A percentile compares a stretch with the other conserved stretches of the same genome.
Conservation (phyloP, 192 early-diverging fungal species). For the Chytriomyces sp. region DNA sequence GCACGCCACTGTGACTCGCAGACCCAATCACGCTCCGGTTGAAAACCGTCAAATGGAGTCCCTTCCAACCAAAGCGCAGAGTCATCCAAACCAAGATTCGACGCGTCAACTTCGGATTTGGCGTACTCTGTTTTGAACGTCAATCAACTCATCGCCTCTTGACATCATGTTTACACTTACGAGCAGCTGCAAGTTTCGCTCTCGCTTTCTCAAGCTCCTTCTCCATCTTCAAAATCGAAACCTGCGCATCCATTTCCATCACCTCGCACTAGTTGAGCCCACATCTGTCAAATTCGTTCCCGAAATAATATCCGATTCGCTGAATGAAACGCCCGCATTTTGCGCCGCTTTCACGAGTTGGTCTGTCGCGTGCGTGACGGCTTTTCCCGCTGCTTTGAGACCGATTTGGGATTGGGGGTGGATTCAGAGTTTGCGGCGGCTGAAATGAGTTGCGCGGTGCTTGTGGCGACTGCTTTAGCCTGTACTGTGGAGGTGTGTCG, state of each 20-base stretch:
- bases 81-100: neutral
- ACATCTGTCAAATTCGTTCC: slow-evolving; percentile 21
- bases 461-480: no score
- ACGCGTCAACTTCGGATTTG: slow-evolving; percentile 10
- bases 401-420: no score
- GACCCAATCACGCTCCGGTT: slow-evolving; percentile 38
- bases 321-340: slow-evolving; percentile 49
- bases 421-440: no score
- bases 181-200: slow-evolving; percentile 49
- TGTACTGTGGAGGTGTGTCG: no score
- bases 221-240: slow-evolving; percentile 63
- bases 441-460: no score
- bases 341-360: slow-evolving; percentile 57
- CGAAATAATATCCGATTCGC: slow-evolving; percentile 48
- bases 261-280: slow-evolving; percentile 28
- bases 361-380: slow-evolving; percentile 59
- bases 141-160: slow-evolving; percentile 22
- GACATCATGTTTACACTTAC: slow-evolving; percentile 56
- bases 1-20: slow-evolving; percentile 39
- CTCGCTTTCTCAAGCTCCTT: slow-evolving; percentile 64
- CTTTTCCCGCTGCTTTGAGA: slow-evolving; percentile 48
- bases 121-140: slow-evolving; percentile 24
- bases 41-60: slow-evolving; percentile 33
- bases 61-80: slow-evolving; percentile 23
- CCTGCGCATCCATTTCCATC: slow-evolving; percentile 63